Percentiles rank a stretch among this genome's conserved stretches.
phyloP scores from a whole-genome alignment of 164 flowering plant species.

The Malania oleifera region DNA sequence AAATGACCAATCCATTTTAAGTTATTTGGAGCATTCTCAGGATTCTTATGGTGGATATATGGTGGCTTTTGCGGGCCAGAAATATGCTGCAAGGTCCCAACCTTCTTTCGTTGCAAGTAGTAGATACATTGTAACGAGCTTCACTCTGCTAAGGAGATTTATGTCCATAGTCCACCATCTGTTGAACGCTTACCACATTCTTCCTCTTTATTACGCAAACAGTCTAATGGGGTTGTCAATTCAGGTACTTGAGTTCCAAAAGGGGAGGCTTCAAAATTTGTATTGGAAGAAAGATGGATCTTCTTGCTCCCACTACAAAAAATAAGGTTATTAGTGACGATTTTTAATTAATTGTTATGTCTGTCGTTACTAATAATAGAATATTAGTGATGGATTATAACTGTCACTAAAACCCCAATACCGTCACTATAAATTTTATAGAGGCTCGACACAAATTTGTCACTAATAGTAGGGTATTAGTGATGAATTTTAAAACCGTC shows the following conservation, averaged over 20 bases:
- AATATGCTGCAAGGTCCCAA: constrained; percentile 85
- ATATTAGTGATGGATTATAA: no score
- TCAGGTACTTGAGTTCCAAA: constrained; percentile 81
- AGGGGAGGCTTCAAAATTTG: constrained; percentile 83
- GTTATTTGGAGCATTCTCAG: constrained; percentile 29
- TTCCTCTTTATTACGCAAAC: neutral
- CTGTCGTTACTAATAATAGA: no score
- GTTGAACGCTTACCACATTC: neutral
- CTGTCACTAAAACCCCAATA: no score
- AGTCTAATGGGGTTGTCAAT: constrained; percentile 1
- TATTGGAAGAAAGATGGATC: constrained; percentile 96
- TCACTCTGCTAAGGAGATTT: constrained; percentile 69
- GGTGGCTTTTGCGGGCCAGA: constrained; percentile 98
- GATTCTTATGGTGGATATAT: constrained; percentile 66
- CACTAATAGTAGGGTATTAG: no score
- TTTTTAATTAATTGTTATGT: no score
- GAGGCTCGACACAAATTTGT: no score
- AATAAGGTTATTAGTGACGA: no score
- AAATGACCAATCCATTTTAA: neutral
- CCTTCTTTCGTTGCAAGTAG: constrained; percentile 80
- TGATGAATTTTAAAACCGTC: no score
- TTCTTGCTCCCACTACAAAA: constrained; percentile 60
- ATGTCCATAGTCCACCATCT: neutral
- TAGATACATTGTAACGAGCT: constrained; percentile 73
- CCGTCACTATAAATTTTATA: no score